These are phyloP conservation scores for Trifolium pratense DNA, from an alignment of 306 rosid genomes.

Conservation along the genomic window DNA sequence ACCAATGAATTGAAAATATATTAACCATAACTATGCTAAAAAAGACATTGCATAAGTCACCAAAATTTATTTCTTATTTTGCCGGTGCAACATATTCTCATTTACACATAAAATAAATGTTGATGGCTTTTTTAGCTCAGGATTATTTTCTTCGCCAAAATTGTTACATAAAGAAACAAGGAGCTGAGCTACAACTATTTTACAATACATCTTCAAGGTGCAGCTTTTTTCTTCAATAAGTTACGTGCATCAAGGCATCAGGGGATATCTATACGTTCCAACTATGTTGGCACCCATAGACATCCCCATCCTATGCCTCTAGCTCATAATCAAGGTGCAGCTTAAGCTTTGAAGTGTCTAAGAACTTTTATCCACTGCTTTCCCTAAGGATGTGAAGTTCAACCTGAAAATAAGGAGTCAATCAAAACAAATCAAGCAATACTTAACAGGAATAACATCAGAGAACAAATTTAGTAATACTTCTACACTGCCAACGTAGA, in stretches of 20 bases:
- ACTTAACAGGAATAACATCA: background rate
- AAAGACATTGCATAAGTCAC: background rate
- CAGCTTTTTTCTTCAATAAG: background rate
- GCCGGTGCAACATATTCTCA: slow-evolving; percentile 35
- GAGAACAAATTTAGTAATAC: too few species aligned
- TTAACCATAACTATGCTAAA: too few species aligned
- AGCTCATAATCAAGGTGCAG: slow-evolving; percentile 2
- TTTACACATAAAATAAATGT: slow-evolving; percentile 26
- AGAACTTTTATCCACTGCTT: slow-evolving; percentile 68
- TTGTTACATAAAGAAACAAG: slow-evolving; percentile 41
- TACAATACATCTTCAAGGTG: slow-evolving; percentile 15
- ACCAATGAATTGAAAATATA: too few species aligned
- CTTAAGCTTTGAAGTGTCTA: slow-evolving; percentile 38
- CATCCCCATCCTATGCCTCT: too few species aligned
- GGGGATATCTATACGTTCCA: too few species aligned
- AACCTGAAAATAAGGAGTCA: slow-evolving; percentile 59
- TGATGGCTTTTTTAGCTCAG: slow-evolving; percentile 41
- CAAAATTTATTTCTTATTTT: slow-evolving; percentile 19
- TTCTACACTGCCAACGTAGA: too few species aligned
- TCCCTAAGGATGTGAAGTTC: slow-evolving; percentile 81
- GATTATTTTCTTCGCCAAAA: slow-evolving; percentile 34
- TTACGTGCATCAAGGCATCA: too few species aligned
- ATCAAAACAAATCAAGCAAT: slow-evolving; percentile 24
- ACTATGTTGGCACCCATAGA: too few species aligned
- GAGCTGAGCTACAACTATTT: slow-evolving; percentile 40